Evolutionary conservation across 2,329 filamentous ascomycete species (phyloP).

Genomic region (Aspergillus fructus): DNA sequence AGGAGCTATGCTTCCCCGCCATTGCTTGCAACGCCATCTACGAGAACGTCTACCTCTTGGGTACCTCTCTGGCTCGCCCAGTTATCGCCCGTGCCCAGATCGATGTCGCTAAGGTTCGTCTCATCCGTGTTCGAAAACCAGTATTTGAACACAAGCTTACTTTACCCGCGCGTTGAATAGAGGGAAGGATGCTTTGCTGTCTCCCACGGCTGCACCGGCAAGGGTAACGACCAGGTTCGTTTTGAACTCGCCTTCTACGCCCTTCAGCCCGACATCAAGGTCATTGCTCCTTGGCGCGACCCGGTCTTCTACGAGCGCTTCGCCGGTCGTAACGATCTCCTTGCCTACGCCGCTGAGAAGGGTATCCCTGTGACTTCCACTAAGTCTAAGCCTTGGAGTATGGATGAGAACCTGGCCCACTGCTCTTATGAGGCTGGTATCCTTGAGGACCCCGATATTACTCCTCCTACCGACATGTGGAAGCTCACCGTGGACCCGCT

Average conservation of each 20-base stretch:
- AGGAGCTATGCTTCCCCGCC: conserved; percentile 76
- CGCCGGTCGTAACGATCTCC: conserved; percentile 49
- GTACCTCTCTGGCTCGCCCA: conserved; percentile 47
- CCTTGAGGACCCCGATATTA: conserved; percentile 54
- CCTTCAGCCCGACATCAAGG: conserved; percentile 48
- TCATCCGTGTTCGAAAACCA: background rate
- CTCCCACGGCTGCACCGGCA: conserved; percentile 48
- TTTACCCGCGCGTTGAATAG: conserved; percentile 19
- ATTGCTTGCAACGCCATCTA: conserved; percentile 64
- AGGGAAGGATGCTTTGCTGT: conserved; percentile 46
- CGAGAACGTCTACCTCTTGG: conserved; percentile 64
- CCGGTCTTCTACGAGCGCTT: conserved; percentile 51
- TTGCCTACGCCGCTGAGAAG: conserved; percentile 49
- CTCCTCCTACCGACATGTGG: conserved; percentile 78
- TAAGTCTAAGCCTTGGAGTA: conserved; percentile 51
- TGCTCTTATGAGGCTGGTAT: conserved; percentile 72
- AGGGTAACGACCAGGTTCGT: conserved; percentile 51
- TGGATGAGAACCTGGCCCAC: conserved; percentile 67
- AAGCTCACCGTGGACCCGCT: conserved; percentile 65
- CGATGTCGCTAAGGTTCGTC: conserved; percentile 24
- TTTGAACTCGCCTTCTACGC: conserved; percentile 53
- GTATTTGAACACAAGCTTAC: background rate
- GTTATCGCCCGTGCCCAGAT: conserved; percentile 50
- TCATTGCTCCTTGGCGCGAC: conserved; percentile 52
- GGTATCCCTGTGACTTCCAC: conserved; percentile 50